Base-by-base conservation (phyloP, 352 stramenopile species). In the Aphanomyces cochlioides region DNA sequence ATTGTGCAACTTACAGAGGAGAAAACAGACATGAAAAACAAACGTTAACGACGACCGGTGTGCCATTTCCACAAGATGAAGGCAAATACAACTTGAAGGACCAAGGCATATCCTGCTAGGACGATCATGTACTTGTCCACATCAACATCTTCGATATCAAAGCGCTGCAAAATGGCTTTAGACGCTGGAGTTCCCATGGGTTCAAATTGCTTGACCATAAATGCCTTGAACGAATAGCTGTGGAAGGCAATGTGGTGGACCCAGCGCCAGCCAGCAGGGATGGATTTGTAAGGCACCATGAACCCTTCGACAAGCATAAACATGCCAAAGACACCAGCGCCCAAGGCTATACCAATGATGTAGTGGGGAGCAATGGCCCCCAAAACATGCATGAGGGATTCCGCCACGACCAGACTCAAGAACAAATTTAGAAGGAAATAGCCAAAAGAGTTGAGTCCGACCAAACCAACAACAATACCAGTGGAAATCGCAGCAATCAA, bases 11-110 rank as follows among this genome's bases (percentile, higher is more conserved):
- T 28, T 28, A 28, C 0, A n/a, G n/a, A n/a, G n/a, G n/a, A n/a
- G n/a, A n/a, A n/a, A n/a, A n/a, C n/a, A 28, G 28, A 28, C 28
- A 2, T 28, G 28, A 28, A 28, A 2, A 2, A 28, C 28, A 28
- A 28, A 28, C 28, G 28, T 73, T 77, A 85, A 17, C 79, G 73
- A 39, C 78, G 72, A 47, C 80, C 79, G 0, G 77, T 89, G 69
- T 87, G 81, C 60, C 87, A 87, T 53, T 84, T 84, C 54, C 72
- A 87, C 43, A 87, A 58, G 28, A 90, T 84, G 19, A 77, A 63
- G 43, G 67, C 53, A 60, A 86, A 90, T 4, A 79, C 41, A 37
- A 77, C 7, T 68, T 86, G 69, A 28, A 86, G 76, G 2, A 28
- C 40, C 1, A 75, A 48, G 1, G 48, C 61, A 69, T 77, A 81